These are phyloP conservation scores for Cutaneotrichosporon dermatis DNA, from an alignment of 1,284 basidiomycete genomes.

Conservation along the genomic window DNA sequence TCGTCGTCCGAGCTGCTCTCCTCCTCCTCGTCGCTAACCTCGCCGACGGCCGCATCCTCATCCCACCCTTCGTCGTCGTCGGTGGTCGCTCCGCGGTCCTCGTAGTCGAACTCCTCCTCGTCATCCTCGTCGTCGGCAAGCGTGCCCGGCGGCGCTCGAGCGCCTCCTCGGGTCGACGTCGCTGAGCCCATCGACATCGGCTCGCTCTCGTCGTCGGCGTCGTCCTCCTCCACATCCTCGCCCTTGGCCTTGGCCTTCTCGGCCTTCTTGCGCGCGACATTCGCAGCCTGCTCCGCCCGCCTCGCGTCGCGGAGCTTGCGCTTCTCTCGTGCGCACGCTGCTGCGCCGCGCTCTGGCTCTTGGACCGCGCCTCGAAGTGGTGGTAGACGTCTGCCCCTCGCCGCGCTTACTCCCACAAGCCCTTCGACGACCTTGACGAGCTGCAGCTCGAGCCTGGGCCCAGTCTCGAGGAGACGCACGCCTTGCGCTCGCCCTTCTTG, in stretches of 20 bases:
- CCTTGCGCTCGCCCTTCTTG: constrained; percentile 80
- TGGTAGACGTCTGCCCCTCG: constrained; percentile 88
- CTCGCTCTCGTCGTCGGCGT: constrained; percentile 38
- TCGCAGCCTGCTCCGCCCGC: constrained; percentile 78
- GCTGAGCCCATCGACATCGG: constrained; percentile 49
- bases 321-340: constrained; percentile 68
- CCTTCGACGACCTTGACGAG: constrained; percentile 94
- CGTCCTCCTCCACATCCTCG: constrained; percentile 42
- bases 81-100: constrained; percentile 55
- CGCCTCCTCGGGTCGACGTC: constrained; percentile 51
- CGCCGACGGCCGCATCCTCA: constrained; percentile 50
- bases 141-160: constrained; percentile 34
- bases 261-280: constrained; percentile 73
- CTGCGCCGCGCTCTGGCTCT: constrained; percentile 62
- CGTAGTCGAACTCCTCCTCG: constrained; percentile 43
- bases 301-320: constrained; percentile 69
- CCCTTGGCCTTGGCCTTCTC: constrained; percentile 39
- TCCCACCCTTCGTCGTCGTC: constrained; percentile 53
- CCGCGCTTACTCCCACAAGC: constrained; percentile 62
- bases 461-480: constrained; percentile 91
- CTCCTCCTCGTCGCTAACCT: constrained; percentile 48
- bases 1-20: constrained; percentile 36
- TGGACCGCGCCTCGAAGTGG: constrained; percentile 72
- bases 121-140: constrained; percentile 29
- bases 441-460: constrained; percentile 87